These are phyloP conservation scores for Phaffia tasmanica DNA, from an alignment of 768 basidiomycete species.

Conservation along the genomic window DNA sequence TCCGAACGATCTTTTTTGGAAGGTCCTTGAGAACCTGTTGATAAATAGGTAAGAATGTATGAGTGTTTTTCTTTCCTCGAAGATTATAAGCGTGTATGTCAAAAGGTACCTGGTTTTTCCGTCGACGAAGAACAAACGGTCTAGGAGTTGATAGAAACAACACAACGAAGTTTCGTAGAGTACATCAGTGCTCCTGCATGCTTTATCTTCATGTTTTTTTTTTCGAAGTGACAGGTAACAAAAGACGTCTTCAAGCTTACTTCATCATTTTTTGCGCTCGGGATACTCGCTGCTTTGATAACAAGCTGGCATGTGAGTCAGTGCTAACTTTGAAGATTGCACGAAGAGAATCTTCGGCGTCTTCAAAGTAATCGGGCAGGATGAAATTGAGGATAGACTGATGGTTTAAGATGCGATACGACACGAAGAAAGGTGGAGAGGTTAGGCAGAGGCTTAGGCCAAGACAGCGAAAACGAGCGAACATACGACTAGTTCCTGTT, in stretches of 20 bases:
- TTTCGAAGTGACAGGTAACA: too few relatives aligned
- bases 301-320: slow-evolving; percentile 73
- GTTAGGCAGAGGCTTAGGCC: neutral
- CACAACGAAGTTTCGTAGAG: too few relatives aligned
- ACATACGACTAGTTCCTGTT: slow-evolving; percentile 20
- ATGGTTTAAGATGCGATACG: too few relatives aligned
- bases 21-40: slow-evolving; percentile 77
- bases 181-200: too few relatives aligned
- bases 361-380: slow-evolving; percentile 74
- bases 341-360: slow-evolving; percentile 62
- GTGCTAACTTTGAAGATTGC: slow-evolving; percentile 89
- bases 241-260: too few relatives aligned
- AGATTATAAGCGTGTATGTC: neutral
- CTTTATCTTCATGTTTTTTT: too few relatives aligned
- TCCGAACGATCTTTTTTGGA: slow-evolving; percentile 80
- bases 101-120: slow-evolving; percentile 71
- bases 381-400: slow-evolving; percentile 98
- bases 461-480: neutral
- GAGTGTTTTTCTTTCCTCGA: neutral
- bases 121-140: slow-evolving; percentile 89
- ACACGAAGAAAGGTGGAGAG: neutral
- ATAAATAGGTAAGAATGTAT: neutral
- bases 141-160: too few relatives aligned
- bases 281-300: slow-evolving; percentile 85
- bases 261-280: slow-evolving; percentile 99